Evolutionary conservation across 2,329 filamentous ascomycete species (phyloP), one percentile per base, ranked within the genome.

Genomic region (Emericellopsis cladophorae): DNA sequence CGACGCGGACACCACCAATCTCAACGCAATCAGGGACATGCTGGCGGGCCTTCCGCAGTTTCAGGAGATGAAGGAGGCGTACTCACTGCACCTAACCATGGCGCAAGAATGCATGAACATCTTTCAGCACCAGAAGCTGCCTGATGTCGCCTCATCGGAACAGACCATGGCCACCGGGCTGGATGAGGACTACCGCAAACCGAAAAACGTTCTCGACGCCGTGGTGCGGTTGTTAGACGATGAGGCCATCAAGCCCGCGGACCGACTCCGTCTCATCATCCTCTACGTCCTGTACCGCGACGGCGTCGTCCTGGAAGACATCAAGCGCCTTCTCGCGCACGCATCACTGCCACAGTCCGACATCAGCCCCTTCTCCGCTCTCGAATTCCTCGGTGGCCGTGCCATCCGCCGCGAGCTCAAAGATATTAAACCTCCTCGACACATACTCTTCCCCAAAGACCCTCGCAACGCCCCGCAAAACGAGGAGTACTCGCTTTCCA

Each of bases 1-100:
- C 47, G 72, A 78, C 46, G 74, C 74, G 47, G 76, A 83, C 42
- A 74, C 79, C 26, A 81, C 81, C 33, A 93, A 77, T 55, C 68
- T 98, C 42, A 94, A 89, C 61, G 83, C 85, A 22, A 95, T 98
- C 61, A 87, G 92, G 54, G 89, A 95, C 60, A 98, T 98, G 92
- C 67, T 98, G 64, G 92, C 87, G 12, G 90, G 89, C 8, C 65
- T 98, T 44, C 88, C 89, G 11, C 86, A 96, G 54, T 98, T 95
- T 54, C 86, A 94, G 54, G 84, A 93, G 60, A 86, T 92, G 70
- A 95, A 96, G 59, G 87, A 94, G 55, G 81, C 86, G 2, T 98
- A 96, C 59, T 92, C 89, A 0, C 67, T 98, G 41, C 92, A 98
- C 61, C 69, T 98, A 34, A 90, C 81, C 49, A 96, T 98, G 90